A percentile compares a stretch with the other conserved stretches of the same genome.
Conservation (phyloP, 1,284 basidiomycete genomes). For the Earliella scabrosa region DNA sequence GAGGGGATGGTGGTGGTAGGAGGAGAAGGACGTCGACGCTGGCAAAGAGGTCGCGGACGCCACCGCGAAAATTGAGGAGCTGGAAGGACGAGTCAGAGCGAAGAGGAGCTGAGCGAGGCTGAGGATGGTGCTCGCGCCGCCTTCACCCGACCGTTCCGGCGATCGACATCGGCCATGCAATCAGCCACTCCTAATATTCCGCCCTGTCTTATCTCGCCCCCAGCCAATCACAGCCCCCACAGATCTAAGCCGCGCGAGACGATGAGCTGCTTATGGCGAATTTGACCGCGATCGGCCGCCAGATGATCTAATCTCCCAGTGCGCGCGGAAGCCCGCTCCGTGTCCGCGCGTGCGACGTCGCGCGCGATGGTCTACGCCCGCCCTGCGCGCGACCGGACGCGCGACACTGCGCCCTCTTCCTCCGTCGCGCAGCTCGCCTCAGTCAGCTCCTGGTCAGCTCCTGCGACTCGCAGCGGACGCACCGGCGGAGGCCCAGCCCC, state of each 20-base stretch:
- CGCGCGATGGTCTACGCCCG: too few relatives aligned
- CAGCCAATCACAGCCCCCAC: slow-evolving; percentile 22
- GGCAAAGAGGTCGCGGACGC: slow-evolving; percentile 1
- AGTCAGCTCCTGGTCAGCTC: too few relatives aligned
- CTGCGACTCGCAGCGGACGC: too few relatives aligned
- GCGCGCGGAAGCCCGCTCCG: slow-evolving; percentile 23
- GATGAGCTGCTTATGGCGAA: slow-evolving; percentile 6
- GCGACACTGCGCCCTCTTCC: background rate
- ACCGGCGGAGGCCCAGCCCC: background rate
- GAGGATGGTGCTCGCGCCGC: slow-evolving; percentile 12
- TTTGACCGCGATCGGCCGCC: background rate
- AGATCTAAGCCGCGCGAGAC: slow-evolving; percentile 17
- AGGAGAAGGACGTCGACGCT: slow-evolving; percentile 13
- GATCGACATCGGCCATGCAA: background rate
- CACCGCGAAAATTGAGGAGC: slow-evolving; percentile 14
- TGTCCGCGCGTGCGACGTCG: too few relatives aligned
- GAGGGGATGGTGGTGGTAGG: slow-evolving; percentile 17
- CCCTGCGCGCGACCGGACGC: too few relatives aligned
- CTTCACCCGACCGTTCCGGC: slow-evolving; percentile 11
- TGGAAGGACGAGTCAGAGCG: slow-evolving; percentile 18
- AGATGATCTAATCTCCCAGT: slow-evolving; percentile 14
- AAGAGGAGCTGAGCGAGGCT: slow-evolving; percentile 13
- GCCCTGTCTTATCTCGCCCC: slow-evolving; percentile 10
- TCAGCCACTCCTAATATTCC: slow-evolving; percentile 4
- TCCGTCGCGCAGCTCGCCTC: background rate